A percentile compares a stretch with the other conserved stretches of the same genome.
These are phyloP conservation scores for Acanthochlamys bracteata DNA, from an alignment of 106 monocot species.

Conservation along the genomic window DNA sequence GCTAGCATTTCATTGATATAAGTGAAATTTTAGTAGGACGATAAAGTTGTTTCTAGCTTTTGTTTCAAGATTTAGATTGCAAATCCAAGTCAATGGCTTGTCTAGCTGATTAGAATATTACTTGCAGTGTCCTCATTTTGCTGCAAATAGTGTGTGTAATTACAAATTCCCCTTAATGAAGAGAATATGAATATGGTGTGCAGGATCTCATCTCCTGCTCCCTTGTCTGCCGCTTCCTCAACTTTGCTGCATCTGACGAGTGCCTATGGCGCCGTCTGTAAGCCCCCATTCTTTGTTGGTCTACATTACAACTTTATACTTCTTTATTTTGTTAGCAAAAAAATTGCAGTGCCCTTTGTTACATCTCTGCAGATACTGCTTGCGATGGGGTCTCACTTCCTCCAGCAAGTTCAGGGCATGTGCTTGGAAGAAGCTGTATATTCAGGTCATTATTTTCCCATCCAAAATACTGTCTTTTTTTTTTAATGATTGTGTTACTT, in stretches of 20 bases:
- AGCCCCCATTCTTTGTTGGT: constrained; percentile 11
- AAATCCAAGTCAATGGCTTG: no score
- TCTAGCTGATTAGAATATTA: no score
- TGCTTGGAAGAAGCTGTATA: constrained; percentile 96
- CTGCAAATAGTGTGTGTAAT: no score
- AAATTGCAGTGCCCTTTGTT: background rate
- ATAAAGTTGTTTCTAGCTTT: no score
- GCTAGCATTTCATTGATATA: no score
- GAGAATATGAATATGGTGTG: no score
- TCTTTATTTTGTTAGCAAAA: background rate
- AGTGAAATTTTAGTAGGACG: no score
- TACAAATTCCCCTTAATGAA: no score
- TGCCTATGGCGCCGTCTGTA: constrained; percentile 94
- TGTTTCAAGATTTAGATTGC: no score
- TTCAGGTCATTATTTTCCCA: constrained; percentile 41
- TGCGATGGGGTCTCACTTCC: constrained; percentile 78
- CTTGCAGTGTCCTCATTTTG: no score
- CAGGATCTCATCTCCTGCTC: constrained; percentile 86
- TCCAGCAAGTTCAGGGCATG: constrained; percentile 58
- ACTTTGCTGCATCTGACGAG: constrained; percentile 75
- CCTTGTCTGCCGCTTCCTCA: constrained; percentile 71
- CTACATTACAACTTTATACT: background rate
- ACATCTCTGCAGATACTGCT: constrained; percentile 56
- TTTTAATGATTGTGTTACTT: background rate
- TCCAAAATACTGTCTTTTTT: background rate